Evolutionary conservation across 2,329 filamentous ascomycete species (phyloP).

Genomic region (Beauveria bassiana): DNA sequence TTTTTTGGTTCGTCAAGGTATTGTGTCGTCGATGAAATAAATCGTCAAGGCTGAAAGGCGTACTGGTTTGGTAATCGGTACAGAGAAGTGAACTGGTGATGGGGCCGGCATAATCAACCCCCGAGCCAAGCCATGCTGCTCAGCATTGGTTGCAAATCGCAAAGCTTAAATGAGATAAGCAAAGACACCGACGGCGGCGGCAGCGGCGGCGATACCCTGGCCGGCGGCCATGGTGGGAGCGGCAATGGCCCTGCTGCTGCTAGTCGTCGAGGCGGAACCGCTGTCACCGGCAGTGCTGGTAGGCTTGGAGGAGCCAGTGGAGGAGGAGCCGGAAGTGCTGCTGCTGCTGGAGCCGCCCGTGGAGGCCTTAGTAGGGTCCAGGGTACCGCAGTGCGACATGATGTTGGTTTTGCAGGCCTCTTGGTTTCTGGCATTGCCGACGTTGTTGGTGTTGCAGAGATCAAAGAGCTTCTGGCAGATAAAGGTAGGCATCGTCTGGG

Average conservation of each 20-base stretch:
- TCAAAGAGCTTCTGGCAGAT: slow-evolving; percentile 42
- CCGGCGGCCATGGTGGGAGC: slow-evolving; percentile 34
- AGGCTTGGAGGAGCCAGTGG: slow-evolving; percentile 18
- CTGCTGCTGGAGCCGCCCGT: slow-evolving; percentile 14
- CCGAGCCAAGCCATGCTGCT: not conserved
- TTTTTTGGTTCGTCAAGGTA: slow-evolving; percentile 7
- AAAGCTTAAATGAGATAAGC: slow-evolving; percentile 41
- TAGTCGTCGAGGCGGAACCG: slow-evolving; percentile 29
- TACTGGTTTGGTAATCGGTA: slow-evolving; percentile 24
- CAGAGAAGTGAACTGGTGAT: slow-evolving; percentile 23
- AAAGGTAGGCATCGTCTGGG: slow-evolving; percentile 44
- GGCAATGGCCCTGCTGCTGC: slow-evolving; percentile 26
- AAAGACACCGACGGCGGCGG: slow-evolving; percentile 43
- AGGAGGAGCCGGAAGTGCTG: slow-evolving; percentile 15
- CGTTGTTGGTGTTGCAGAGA: slow-evolving; percentile 38
- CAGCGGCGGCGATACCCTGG: slow-evolving; percentile 38
- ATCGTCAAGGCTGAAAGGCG: slow-evolving; percentile 16
- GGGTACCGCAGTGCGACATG: slow-evolving; percentile 37
- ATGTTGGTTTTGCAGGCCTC: slow-evolving; percentile 41
- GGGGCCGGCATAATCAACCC: not conserved
- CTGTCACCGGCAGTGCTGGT: slow-evolving; percentile 16
- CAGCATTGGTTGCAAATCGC: not conserved
- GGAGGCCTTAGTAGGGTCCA: slow-evolving; percentile 27
- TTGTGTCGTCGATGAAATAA: slow-evolving; percentile 6
- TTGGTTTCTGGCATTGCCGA: slow-evolving; percentile 35